phyloP scores from a whole-genome alignment of 1,284 basidiomycete species.

The Puccinia horiana region DNA sequence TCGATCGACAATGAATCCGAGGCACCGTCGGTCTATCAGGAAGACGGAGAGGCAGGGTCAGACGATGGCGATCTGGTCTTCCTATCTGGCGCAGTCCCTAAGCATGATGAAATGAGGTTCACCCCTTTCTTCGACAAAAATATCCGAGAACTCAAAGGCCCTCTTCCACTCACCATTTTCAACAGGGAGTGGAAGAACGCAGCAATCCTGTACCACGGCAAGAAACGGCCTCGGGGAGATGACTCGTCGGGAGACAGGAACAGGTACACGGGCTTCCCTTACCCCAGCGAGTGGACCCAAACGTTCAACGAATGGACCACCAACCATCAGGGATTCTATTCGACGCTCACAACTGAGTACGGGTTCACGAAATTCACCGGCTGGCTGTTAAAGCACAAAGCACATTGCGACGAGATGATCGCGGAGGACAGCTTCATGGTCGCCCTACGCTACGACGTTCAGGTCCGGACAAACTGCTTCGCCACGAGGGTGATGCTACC shows the following conservation, averaged over 20 bases:
- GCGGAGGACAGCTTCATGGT: not conserved
- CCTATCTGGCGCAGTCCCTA: too few species aligned
- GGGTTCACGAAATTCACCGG: not conserved
- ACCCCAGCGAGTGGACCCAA: not conserved
- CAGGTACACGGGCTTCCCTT: not conserved
- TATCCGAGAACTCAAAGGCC: not conserved
- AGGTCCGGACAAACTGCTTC: too few species aligned
- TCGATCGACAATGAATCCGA: too few species aligned
- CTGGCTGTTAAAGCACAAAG: not conserved
- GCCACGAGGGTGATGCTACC: not conserved
- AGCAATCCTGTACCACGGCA: not conserved
- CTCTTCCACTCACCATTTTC: conserved; percentile 12
- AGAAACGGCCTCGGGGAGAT: not conserved
- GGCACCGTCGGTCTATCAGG: too few species aligned
- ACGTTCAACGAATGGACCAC: not conserved
- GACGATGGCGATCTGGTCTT: too few species aligned
- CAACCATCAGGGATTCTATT: not conserved
- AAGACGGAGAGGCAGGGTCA: too few species aligned
- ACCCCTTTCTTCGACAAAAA: conserved; percentile 10
- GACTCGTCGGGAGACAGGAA: not conserved
- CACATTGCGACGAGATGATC: not conserved
- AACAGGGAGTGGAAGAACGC: not conserved
- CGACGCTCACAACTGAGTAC: not conserved
- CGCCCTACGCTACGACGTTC: conserved; percentile 15
- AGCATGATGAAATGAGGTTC: not conserved